These are phyloP conservation scores for Leptomonas seymouri DNA, from an alignment of 208 protist genomes.

Conservation along the genomic window DNA sequence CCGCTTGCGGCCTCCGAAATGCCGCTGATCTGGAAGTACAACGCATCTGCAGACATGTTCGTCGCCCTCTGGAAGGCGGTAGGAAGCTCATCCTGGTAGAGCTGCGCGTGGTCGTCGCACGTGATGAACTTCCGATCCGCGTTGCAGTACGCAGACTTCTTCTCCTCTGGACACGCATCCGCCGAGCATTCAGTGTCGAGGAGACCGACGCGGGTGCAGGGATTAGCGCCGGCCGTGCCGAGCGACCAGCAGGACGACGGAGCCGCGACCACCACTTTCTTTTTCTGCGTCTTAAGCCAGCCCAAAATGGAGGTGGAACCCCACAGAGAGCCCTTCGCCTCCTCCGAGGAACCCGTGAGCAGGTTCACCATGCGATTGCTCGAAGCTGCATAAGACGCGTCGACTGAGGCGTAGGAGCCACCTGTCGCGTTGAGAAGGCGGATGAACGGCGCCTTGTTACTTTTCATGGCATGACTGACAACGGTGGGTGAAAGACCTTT, in stretches of 20 bases:
- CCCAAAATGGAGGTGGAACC: slow-evolving; percentile 47
- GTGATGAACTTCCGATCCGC: slow-evolving; percentile 51
- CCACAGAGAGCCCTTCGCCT: slow-evolving; percentile 29
- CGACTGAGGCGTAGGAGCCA: slow-evolving; percentile 38
- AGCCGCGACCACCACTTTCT: slow-evolving; percentile 49
- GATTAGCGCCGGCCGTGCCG: slow-evolving; percentile 5
- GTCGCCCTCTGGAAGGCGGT: slow-evolving; percentile 40
- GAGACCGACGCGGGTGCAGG: slow-evolving; percentile 47
- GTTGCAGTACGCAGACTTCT: slow-evolving; percentile 56
- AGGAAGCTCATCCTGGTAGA: slow-evolving; percentile 58
- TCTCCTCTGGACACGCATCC: slow-evolving; percentile 28
- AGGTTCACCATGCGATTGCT: slow-evolving; percentile 46
- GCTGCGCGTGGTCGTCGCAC: slow-evolving; percentile 45
- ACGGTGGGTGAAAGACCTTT: slow-evolving; percentile 36
- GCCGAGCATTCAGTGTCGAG: slow-evolving; percentile 67
- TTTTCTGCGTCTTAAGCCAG: slow-evolving; percentile 39
- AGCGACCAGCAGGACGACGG: slow-evolving; percentile 53
- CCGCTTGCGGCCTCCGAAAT: slow-evolving; percentile 12
- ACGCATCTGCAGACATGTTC: slow-evolving; percentile 43
- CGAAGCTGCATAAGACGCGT: slow-evolving; percentile 5
- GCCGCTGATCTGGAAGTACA: slow-evolving; percentile 60
- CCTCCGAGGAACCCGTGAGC: slow-evolving; percentile 50
- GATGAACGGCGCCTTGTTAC: slow-evolving; percentile 75
- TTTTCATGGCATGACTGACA: slow-evolving; percentile 42
- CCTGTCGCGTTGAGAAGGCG: slow-evolving; percentile 43